A percentile compares a stretch with the other conserved stretches of the same genome.
Evolutionary conservation across 2,329 filamentous ascomycete genomes (phyloP).

Genomic region (Epichloe elymi): DNA sequence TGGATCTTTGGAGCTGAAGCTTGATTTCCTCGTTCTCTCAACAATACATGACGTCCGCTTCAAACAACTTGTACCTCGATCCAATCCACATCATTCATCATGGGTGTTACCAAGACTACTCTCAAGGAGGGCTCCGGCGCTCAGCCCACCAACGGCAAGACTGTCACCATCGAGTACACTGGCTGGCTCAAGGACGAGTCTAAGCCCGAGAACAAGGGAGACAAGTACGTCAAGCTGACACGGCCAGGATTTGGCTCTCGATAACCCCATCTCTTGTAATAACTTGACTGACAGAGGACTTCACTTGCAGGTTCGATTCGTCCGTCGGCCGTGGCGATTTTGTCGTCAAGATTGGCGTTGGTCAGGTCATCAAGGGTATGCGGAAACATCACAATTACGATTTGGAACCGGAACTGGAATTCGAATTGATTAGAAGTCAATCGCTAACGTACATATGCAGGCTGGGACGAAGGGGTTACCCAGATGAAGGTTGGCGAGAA

Average conservation of each 20-base stretch:
- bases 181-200: constrained; percentile 65
- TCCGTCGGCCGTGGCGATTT: constrained; percentile 70
- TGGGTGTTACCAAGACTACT: constrained; percentile 62
- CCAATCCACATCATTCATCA: constrained; percentile 24
- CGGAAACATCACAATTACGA: constrained; percentile 8
- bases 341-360: constrained; percentile 63
- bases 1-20: background rate
- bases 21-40: background rate
- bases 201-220: constrained; percentile 52
- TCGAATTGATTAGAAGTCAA: background rate
- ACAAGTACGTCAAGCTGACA: constrained; percentile 41
- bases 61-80: background rate
- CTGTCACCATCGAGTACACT: constrained; percentile 80
- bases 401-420: background rate
- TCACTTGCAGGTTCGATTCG: constrained; percentile 63
- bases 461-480: constrained; percentile 74
- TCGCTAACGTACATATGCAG: constrained; percentile 25
- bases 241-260: background rate
- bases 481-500: constrained; percentile 88
- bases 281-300: background rate
- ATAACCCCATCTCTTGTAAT: background rate
- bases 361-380: constrained; percentile 74
- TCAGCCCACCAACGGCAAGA: constrained; percentile 52
- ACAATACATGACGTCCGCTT: background rate
- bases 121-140: constrained; percentile 48